A percentile compares a stretch with the other conserved stretches of the same genome.
phyloP scores from a whole-genome alignment of 441 rosid genomes.

The Brassica hybrid region DNA sequence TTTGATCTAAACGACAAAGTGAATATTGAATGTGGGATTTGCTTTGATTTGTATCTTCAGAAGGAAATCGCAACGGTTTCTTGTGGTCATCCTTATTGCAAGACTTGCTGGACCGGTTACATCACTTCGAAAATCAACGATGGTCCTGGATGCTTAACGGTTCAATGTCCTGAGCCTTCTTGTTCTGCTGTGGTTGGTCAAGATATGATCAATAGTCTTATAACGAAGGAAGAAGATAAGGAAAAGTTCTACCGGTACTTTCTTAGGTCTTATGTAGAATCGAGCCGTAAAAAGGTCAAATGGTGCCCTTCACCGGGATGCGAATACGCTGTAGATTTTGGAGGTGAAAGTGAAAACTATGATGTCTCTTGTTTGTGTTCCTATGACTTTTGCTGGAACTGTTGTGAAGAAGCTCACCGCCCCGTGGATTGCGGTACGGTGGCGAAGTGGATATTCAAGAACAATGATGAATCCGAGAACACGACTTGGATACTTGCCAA shows the following conservation, averaged over 20 bases:
- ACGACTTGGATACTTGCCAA: conserved; percentile 26
- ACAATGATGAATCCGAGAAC: no score
- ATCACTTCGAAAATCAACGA: conserved; percentile 53
- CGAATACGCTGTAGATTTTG: conserved; percentile 49
- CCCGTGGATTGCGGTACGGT: no score
- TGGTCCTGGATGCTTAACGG: conserved; percentile 59
- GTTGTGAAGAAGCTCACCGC: no score
- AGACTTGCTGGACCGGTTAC: conserved; percentile 70
- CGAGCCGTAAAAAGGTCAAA: conserved; percentile 48
- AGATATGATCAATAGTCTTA: conserved; percentile 49
- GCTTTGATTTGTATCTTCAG: conserved; percentile 61
- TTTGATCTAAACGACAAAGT: conserved; percentile 24
- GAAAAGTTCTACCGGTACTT: conserved; percentile 52
- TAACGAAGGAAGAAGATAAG: conserved; percentile 41
- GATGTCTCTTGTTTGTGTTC: conserved; percentile 14
- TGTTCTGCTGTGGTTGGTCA: conserved; percentile 54
- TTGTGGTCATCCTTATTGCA: conserved; percentile 92
- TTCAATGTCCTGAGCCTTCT: conserved; percentile 71
- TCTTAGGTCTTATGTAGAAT: conserved; percentile 60
- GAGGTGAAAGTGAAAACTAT: not conserved
- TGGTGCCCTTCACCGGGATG: conserved; percentile 74
- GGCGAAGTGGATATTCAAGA: no score
- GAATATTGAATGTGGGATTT: conserved; percentile 76
- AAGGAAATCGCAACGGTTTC: conserved; percentile 55
- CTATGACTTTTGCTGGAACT: no score